Conservation (phyloP, 1,139 yeast genomes). For the Pichia sp. region DNA sequence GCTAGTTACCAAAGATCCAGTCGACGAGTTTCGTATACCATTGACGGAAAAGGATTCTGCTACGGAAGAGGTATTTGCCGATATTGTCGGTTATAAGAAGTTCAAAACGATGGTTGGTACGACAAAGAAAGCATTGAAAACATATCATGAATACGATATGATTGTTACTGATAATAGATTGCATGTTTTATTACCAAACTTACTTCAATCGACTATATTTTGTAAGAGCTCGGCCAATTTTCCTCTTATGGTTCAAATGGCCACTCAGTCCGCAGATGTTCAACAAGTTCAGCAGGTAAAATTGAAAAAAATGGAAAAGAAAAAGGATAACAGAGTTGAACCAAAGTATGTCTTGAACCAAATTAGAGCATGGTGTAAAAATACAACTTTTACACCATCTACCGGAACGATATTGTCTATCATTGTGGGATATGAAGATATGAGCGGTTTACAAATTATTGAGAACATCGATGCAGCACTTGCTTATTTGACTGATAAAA, state of each 20-base stretch:
- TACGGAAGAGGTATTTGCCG: slow-evolving; percentile 51
- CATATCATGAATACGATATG: slow-evolving; percentile 56
- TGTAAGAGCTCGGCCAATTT: slow-evolving; percentile 48
- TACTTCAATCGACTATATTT: slow-evolving; percentile 51
- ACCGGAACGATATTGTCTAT: slow-evolving; percentile 44
- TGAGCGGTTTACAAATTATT: slow-evolving; percentile 35
- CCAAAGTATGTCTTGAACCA: slow-evolving; percentile 54
- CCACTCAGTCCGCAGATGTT: slow-evolving; percentile 39
- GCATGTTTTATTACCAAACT: slow-evolving; percentile 46
- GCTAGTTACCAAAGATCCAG: slow-evolving; percentile 63
- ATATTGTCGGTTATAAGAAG: slow-evolving; percentile 49
- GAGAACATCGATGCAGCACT: slow-evolving; percentile 51
- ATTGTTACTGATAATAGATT: slow-evolving; percentile 59
- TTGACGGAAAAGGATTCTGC: slow-evolving; percentile 40
- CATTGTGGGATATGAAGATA: slow-evolving; percentile 45
- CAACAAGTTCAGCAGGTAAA: slow-evolving; percentile 29
- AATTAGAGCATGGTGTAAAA: slow-evolving; percentile 49
- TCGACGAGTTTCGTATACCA: slow-evolving; percentile 41
- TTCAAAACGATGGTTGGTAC: slow-evolving; percentile 39
- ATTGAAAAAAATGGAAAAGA: slow-evolving; percentile 31
- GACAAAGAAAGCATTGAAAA: slow-evolving; percentile 34
- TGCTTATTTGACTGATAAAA: slow-evolving; percentile 39
- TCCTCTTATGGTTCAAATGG: slow-evolving; percentile 62
- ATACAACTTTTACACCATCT: slow-evolving; percentile 52
- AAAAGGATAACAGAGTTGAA: slow-evolving; percentile 50